These are phyloP conservation scores for Irpex lacteus DNA, from an alignment of 1,284 basidiomycete species.

Conservation along the genomic window DNA sequence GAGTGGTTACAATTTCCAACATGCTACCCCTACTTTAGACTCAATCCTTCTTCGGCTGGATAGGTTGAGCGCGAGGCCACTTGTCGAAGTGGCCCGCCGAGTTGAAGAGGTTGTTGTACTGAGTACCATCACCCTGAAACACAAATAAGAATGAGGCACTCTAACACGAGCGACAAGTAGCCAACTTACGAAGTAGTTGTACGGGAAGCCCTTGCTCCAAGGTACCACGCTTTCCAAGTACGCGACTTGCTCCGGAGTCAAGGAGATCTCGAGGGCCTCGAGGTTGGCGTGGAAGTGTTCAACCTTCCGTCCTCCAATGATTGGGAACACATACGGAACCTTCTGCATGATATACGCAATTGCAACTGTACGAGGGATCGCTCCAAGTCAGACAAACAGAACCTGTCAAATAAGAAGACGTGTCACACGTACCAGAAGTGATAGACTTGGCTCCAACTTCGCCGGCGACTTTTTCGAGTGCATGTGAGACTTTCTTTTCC, in stretches of 20 bases:
- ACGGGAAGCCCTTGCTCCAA: constrained; percentile 22
- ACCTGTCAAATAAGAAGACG: neutral
- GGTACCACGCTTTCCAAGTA: constrained; percentile 17
- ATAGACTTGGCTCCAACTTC: constrained; percentile 8
- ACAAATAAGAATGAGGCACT: neutral
- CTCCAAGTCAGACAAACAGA: neutral
- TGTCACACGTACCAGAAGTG: constrained; percentile 1
- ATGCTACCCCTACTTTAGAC: too few species aligned
- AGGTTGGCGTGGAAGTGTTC: constrained; percentile 23
- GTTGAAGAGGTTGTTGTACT: constrained; percentile 13
- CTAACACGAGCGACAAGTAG: neutral
- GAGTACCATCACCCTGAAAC: constrained; percentile 18
- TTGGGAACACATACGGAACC: constrained; percentile 22
- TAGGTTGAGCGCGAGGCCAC: constrained; percentile 17
- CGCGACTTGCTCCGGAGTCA: constrained; percentile 20
- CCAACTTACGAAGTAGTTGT: neutral
- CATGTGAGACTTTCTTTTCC: constrained; percentile 4
- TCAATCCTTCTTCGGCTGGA: constrained; percentile 14
- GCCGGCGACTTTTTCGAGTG: constrained; percentile 5
- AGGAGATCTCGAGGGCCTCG: constrained; percentile 21
- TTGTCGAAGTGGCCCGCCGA: constrained; percentile 18
- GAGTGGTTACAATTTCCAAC: too few species aligned
- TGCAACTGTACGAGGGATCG: constrained; percentile 20
- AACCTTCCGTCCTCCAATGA: constrained; percentile 25
- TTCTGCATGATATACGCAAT: constrained; percentile 27